Conservation (phyloP, 805 yeast species). For the Suhomyces sp. region DNA sequence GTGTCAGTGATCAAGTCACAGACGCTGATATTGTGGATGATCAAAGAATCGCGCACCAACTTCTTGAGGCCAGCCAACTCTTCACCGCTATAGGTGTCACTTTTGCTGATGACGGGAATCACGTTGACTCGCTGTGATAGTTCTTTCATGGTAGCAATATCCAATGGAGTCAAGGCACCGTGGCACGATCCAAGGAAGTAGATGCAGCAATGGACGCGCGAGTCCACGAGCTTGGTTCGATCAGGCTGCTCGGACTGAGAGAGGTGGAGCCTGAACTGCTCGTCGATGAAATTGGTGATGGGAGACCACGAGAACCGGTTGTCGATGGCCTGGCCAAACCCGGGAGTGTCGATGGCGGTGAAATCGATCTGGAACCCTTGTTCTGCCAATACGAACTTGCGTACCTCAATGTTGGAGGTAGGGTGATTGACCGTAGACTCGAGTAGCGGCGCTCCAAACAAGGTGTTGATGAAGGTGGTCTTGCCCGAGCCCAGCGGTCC, state of each 20-base stretch:
- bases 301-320: slow-evolving; percentile 39
- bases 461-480: slow-evolving; percentile 24
- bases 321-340: slow-evolving; percentile 70
- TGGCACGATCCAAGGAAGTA: slow-evolving; percentile 72
- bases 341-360: slow-evolving; percentile 34
- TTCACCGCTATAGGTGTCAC: slow-evolving; percentile 30
- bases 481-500: slow-evolving; percentile 30
- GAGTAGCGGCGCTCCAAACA: slow-evolving; percentile 11
- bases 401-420: slow-evolving; percentile 10
- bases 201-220: slow-evolving; percentile 79
- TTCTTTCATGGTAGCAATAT: slow-evolving; percentile 34
- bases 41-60: slow-evolving; percentile 21
- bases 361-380: slow-evolving; percentile 15
- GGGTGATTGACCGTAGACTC: background rate
- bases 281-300: slow-evolving; percentile 70
- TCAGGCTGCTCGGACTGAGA: slow-evolving; percentile 59
- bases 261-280: slow-evolving; percentile 64
- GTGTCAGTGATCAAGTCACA: slow-evolving; percentile 28
- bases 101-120: slow-evolving; percentile 38
- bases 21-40: slow-evolving; percentile 22
- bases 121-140: slow-evolving; percentile 33
- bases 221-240: slow-evolving; percentile 56
- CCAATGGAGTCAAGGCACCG: slow-evolving; percentile 27
- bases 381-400: slow-evolving; percentile 16
- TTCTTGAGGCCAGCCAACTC: slow-evolving; percentile 27